Base-by-base conservation (phyloP, 306 rosid species). In the Citrullus mucosospermus region DNA sequence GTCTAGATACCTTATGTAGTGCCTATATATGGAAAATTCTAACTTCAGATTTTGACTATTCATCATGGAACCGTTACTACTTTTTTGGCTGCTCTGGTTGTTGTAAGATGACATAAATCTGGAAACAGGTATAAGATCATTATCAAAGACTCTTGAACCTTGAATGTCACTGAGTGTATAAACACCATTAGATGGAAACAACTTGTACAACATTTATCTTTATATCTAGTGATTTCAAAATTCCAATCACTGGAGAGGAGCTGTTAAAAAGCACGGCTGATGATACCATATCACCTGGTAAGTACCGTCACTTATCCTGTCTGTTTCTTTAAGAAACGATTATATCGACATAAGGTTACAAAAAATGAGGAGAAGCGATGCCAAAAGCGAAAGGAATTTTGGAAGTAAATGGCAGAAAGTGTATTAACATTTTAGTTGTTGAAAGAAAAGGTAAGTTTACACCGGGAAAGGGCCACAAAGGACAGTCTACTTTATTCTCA, bases 61-160 rank as follows among this genome's bases (percentile, higher is more conserved):
- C 50, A 53, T 54, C 15, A 46, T 13, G 46, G 25, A 74, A 32
- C 15, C 18, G n/a, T 30, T 17, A 74, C 32, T 74, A 53, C 43
- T 32, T 53, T 53, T 17, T 74, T 36, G 78, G 46, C 34, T 74
- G 43, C 62, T 73, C 77, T 74, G 48, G 17, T 74, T 74, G 78
- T 34, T 74, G 63, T 74, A 74, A 51, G 61, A 74, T 36, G n/a
- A 34, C 63, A 74, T 17, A 51, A 32, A 48, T 48, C 77, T 71
- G 43, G 54, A 46, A 46, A 48, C 43, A 72, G 59, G n/a, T 72
- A 17, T 48, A 28, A 43, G 55, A 30, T 30, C 14, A 28, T 13
- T 72, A 34, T 34, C 16, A 30, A 16, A 51, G 25, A 73, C 30
- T 73, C 46, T 73, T 51, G 62, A 22, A 73, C 78, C 30, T 71